Percentiles rank a stretch among this genome's conserved stretches.
Conservation (phyloP, 805 yeast genomes). For the Yarrowia sp. region DNA sequence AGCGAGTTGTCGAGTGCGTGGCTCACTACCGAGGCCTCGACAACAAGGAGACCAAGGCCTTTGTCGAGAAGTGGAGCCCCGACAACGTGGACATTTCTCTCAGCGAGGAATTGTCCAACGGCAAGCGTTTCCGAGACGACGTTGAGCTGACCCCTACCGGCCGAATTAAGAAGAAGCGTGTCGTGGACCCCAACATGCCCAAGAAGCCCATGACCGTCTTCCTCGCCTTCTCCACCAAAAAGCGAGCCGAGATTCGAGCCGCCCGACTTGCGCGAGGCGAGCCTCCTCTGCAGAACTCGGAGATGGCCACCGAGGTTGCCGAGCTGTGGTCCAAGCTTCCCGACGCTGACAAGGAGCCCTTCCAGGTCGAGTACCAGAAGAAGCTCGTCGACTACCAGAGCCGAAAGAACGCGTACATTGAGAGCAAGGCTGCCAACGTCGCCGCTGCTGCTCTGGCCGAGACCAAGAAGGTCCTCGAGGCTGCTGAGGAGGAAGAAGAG, state of each 20-base stretch:
- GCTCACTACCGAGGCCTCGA: slow-evolving; percentile 17
- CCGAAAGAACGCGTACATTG: slow-evolving; percentile 47
- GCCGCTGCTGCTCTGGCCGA: slow-evolving; percentile 30
- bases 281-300: slow-evolving; percentile 68
- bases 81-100: slow-evolving; percentile 12
- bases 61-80: slow-evolving; percentile 23
- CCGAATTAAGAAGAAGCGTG: slow-evolving; percentile 50
- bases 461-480: background rate
- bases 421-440: slow-evolving; percentile 36
- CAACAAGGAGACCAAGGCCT: slow-evolving; percentile 2
- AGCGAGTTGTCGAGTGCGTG: slow-evolving; percentile 15
- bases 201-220: slow-evolving; percentile 89
- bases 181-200: slow-evolving; percentile 88
- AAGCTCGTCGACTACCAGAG: slow-evolving; percentile 48
- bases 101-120: slow-evolving; percentile 31
- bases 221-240: slow-evolving; percentile 72
- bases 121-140: slow-evolving; percentile 30
- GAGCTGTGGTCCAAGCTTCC: slow-evolving; percentile 73
- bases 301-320: slow-evolving; percentile 75
- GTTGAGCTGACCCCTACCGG: slow-evolving; percentile 38
- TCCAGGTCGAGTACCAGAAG: slow-evolving; percentile 56
- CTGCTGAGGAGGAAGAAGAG: slow-evolving; percentile 37
- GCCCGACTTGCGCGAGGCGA: slow-evolving; percentile 61
- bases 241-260: slow-evolving; percentile 66
- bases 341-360: slow-evolving; percentile 66